phyloP scores from a whole-genome alignment of 1,284 basidiomycete species.

The Ceratobasidium sp. region DNA sequence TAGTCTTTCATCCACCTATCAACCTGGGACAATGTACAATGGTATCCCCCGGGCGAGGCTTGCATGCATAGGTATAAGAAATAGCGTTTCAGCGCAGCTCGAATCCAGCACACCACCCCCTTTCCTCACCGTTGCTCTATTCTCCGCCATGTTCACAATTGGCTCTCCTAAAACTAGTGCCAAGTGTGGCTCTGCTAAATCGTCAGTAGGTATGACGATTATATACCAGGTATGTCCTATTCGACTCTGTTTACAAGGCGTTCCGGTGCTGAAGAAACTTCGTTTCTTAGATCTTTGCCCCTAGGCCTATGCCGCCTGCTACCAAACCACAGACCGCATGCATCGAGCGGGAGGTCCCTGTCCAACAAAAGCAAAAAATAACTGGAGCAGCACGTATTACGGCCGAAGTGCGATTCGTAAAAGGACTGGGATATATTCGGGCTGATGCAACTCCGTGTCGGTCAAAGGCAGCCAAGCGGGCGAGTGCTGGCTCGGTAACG shows the following conservation, averaged over 20 bases:
- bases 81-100: neutral
- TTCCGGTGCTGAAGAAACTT: neutral
- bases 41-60: constrained; percentile 3
- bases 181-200: neutral
- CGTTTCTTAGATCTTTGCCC: neutral
- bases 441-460: constrained; percentile 12
- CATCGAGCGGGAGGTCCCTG: neutral
- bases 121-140: neutral
- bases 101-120: neutral
- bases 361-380: neutral
- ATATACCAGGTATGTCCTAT: neutral
- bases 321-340: neutral
- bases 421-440: constrained; percentile 21
- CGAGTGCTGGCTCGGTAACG: neutral
- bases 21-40: neutral
- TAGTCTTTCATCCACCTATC: neutral
- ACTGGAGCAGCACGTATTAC: neutral
- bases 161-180: neutral
- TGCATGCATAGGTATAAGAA: neutral
- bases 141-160: neutral
- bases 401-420: constrained; percentile 12
- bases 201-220: neutral
- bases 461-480: neutral
- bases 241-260: neutral
- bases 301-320: neutral